These are phyloP conservation scores for Mallotus nudiflorus DNA, from an alignment of 345 rosid genomes.

Conservation along the genomic window DNA sequence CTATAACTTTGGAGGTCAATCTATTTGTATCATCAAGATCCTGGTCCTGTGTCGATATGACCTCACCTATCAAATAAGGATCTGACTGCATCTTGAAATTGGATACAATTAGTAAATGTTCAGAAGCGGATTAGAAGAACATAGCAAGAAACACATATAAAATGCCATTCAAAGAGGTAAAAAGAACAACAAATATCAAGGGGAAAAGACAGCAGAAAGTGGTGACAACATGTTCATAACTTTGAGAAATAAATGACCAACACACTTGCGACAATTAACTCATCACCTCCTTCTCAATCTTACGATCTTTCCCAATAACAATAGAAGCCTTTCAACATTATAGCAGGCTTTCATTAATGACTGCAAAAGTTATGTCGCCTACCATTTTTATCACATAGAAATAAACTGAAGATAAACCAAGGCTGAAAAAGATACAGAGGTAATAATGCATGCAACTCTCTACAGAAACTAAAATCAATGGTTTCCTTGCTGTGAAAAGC, in stretches of 20 bases:
- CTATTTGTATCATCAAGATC: slow-evolving; percentile 26
- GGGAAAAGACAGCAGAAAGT: background rate
- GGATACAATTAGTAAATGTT: background rate
- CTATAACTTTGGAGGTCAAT: slow-evolving; percentile 37
- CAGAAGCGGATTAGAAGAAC: background rate
- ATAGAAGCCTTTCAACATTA: background rate
- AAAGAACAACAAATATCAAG: background rate
- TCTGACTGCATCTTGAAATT: slow-evolving; percentile 54
- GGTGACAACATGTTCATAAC: background rate
- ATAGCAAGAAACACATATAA: background rate
- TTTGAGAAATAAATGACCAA: background rate
- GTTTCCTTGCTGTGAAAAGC: background rate
- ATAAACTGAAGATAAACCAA: background rate
- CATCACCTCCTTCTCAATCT: background rate
- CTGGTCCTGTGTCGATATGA: slow-evolving; percentile 52
- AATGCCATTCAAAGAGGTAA: background rate
- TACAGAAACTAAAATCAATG: background rate
- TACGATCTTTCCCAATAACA: background rate
- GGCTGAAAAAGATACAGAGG: no score
- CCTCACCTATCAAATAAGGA: slow-evolving; percentile 74
- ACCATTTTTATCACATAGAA: no score
- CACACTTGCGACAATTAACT: background rate
- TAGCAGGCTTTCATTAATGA: background rate
- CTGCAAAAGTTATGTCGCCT: background rate
- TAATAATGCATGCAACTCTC: no score